A percentile compares a stretch with the other conserved stretches of the same genome.
These are phyloP conservation scores for Calonectria honghensis DNA, from an alignment of 2,329 filamentous ascomycete genomes.

Conservation along the genomic window DNA sequence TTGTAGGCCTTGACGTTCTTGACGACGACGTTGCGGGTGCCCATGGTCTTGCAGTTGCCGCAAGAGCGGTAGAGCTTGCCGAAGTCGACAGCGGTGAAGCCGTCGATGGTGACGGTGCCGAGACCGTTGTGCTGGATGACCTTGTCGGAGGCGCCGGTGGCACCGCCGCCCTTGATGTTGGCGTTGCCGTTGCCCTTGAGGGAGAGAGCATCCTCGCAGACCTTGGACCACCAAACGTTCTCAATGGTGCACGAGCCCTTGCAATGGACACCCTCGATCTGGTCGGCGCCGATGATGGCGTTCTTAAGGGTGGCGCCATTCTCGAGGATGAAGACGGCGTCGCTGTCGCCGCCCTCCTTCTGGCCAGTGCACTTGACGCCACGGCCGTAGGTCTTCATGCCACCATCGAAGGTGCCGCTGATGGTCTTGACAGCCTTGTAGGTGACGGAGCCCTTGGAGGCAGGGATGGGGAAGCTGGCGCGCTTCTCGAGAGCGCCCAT, in stretches of 20 bases:
- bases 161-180: constrained; percentile 64
- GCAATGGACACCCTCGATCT: constrained; percentile 68
- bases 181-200: constrained; percentile 61
- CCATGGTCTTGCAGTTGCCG: constrained; percentile 56
- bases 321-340: constrained; percentile 65
- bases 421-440: constrained; percentile 46
- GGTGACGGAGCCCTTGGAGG: constrained; percentile 54
- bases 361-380: constrained; percentile 64
- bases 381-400: constrained; percentile 62
- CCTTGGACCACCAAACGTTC: constrained; percentile 69
- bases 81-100: constrained; percentile 67
- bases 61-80: constrained; percentile 63
- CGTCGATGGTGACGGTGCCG: constrained; percentile 64
- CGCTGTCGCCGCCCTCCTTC: constrained; percentile 61
- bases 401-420: constrained; percentile 56
- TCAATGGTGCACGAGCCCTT: constrained; percentile 64
- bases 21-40: constrained; percentile 65
- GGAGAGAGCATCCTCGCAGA: constrained; percentile 62
- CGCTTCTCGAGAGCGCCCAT: constrained; percentile 53
- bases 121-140: constrained; percentile 65
- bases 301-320: constrained; percentile 66
- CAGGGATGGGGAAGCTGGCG: constrained; percentile 50
- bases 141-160: constrained; percentile 62
- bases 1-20: constrained; percentile 63
- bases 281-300: constrained; percentile 67